These are phyloP conservation scores for Aureobasidium mangrovei DNA, from an alignment of 2,329 filamentous ascomycete genomes.

Conservation along the genomic window DNA sequence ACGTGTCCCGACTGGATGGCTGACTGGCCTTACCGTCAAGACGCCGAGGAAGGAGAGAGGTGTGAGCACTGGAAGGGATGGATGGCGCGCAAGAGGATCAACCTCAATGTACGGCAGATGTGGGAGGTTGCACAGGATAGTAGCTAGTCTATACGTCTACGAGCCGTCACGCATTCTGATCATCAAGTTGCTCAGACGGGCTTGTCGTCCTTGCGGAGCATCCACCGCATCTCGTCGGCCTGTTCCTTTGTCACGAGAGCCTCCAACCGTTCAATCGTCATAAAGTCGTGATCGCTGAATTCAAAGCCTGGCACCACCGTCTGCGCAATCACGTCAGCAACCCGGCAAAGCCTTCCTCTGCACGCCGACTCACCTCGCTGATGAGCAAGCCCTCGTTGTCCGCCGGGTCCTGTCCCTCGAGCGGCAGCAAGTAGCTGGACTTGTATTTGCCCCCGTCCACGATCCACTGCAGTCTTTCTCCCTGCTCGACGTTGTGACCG, in stretches of 20 bases:
- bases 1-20: conserved; percentile 70
- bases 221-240: conserved; percentile 39
- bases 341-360: neutral
- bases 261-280: conserved; percentile 42
- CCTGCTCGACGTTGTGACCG: conserved; percentile 46
- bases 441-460: conserved; percentile 62
- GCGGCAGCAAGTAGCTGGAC: conserved; percentile 50
- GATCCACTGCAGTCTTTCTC: conserved; percentile 59
- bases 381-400: conserved; percentile 46
- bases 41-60: conserved; percentile 21
- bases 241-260: conserved; percentile 46
- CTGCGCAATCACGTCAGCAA: conserved; percentile 19
- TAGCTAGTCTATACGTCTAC: too few species aligned
- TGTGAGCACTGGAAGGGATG: conserved; percentile 71
- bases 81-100: conserved; percentile 82
- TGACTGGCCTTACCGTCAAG: conserved; percentile 56
- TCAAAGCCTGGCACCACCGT: conserved; percentile 62
- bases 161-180: too few species aligned
- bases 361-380: conserved; percentile 43
- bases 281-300: conserved; percentile 58
- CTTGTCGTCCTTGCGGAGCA: conserved; percentile 26
- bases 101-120: conserved; percentile 91
- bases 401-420: conserved; percentile 30
- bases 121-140: conserved; percentile 32
- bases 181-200: neutral